These are phyloP conservation scores for Craspedostauros australis DNA, from an alignment of 108 stramenopile species.

Conservation along the genomic window DNA sequence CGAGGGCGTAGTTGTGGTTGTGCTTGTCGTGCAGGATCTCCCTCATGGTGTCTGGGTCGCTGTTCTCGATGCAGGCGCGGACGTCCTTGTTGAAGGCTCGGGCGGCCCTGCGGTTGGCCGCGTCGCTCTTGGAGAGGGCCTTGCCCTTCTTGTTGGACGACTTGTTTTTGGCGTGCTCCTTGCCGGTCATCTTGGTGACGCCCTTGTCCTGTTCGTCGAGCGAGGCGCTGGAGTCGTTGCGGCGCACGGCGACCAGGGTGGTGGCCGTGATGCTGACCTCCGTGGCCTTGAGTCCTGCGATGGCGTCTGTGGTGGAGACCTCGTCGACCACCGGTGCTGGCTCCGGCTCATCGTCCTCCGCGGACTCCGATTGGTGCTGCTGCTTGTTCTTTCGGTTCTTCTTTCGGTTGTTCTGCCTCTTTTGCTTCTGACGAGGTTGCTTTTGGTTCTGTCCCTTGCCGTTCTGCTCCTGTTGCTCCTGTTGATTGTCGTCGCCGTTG, in stretches of 20 bases:
- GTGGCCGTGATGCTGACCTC: constrained; percentile 75
- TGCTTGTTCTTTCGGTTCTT: constrained; percentile 42
- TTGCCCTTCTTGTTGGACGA: constrained; percentile 61
- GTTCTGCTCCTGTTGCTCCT: not conserved
- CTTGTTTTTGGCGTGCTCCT: constrained; percentile 40
- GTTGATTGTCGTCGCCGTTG: too few species aligned
- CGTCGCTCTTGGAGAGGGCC: constrained; percentile 53
- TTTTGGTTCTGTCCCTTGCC: not conserved
- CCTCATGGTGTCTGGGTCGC: constrained; percentile 68
- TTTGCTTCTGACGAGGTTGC: not conserved
- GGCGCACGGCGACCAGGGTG: constrained; percentile 62
- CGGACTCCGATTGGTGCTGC: constrained; percentile 6
- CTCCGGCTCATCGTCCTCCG: constrained; percentile 12
- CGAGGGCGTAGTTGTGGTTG: constrained; percentile 78
- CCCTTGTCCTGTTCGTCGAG: constrained; percentile 33
- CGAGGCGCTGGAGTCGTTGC: constrained; percentile 33
- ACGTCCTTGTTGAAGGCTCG: constrained; percentile 74
- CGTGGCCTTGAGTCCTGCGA: constrained; percentile 58
- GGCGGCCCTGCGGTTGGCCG: constrained; percentile 63
- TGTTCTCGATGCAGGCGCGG: constrained; percentile 62
- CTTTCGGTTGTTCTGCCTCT: constrained; percentile 15
- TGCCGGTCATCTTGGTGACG: constrained; percentile 6
- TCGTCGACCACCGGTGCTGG: constrained; percentile 1
- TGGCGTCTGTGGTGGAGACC: constrained; percentile 52
- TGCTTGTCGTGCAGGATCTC: constrained; percentile 61